Conservation (phyloP, 176 grass and related monocot species). For the Metroxylon sagu region DNA sequence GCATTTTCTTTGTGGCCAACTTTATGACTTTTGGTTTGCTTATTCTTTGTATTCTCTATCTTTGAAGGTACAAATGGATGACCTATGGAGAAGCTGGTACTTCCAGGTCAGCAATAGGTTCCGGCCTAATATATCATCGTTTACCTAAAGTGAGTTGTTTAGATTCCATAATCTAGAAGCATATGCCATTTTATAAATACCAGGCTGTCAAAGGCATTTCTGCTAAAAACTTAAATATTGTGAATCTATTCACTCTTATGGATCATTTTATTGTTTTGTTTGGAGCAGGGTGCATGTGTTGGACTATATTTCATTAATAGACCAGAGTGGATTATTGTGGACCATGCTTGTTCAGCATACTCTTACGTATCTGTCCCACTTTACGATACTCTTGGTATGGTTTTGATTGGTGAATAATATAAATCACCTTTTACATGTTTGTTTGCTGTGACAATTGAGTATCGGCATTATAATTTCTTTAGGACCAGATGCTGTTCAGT, state of each 20-base stretch:
- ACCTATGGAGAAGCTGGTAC: conserved; percentile 87
- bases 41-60: conserved; percentile 7
- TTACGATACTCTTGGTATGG: conserved; percentile 89
- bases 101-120: conserved; percentile 63
- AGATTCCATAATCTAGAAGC: neutral
- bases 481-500: conserved; percentile 97
- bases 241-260: neutral
- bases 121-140: conserved; percentile 65
- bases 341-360: conserved; percentile 91
- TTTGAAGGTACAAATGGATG: conserved; percentile 88
- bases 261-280: conserved; percentile 20
- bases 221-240: too few relatives aligned
- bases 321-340: conserved; percentile 84
- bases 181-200: too few relatives aligned
- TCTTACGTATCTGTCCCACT: conserved; percentile 80
- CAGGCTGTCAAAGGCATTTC: too few relatives aligned
- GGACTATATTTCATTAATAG: conserved; percentile 96
- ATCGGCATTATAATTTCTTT: conserved; percentile 21
- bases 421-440: too few relatives aligned
- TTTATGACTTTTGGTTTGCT: conserved; percentile 13
- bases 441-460: too few relatives aligned
- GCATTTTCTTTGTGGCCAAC: conserved; percentile 10
- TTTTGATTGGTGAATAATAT: neutral
- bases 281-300: conserved; percentile 63
- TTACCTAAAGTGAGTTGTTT: conserved; percentile 63